These are phyloP conservation scores for Colletotrichum tofieldiae DNA, from an alignment of 2,329 filamentous ascomycete species.

Conservation along the genomic window DNA sequence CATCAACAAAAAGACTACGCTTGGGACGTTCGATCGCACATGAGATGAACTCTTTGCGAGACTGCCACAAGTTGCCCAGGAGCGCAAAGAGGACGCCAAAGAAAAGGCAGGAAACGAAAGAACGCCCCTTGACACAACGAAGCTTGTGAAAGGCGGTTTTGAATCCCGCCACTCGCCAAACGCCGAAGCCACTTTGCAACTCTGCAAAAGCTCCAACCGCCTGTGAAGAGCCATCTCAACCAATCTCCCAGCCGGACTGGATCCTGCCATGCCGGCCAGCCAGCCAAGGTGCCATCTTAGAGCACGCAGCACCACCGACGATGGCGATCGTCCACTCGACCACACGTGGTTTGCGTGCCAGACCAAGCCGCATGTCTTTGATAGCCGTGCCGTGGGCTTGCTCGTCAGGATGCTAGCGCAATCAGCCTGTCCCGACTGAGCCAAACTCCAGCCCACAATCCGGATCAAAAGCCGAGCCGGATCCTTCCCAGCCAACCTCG, in stretches of 20 bases:
- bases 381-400: not conserved
- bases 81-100: too few relatives aligned
- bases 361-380: not conserved
- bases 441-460: not conserved
- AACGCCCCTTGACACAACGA: not conserved
- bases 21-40: not conserved
- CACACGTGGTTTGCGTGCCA: not conserved
- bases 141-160: slow-evolving; percentile 1
- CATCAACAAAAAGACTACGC: not conserved
- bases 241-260: not conserved
- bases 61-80: not conserved
- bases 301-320: not conserved
- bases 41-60: not conserved
- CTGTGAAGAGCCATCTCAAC: slow-evolving; percentile 3
- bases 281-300: not conserved
- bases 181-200: not conserved
- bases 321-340: not conserved
- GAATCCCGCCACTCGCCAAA: not conserved
- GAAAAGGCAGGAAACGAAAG: not conserved
- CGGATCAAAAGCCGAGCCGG: too few relatives aligned
- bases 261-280: not conserved
- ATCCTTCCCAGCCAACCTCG: not conserved
- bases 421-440: not conserved
- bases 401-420: not conserved
- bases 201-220: not conserved